Base-by-base conservation (phyloP, 352 stramenopile genomes). In the Peronospora destructor region DNA sequence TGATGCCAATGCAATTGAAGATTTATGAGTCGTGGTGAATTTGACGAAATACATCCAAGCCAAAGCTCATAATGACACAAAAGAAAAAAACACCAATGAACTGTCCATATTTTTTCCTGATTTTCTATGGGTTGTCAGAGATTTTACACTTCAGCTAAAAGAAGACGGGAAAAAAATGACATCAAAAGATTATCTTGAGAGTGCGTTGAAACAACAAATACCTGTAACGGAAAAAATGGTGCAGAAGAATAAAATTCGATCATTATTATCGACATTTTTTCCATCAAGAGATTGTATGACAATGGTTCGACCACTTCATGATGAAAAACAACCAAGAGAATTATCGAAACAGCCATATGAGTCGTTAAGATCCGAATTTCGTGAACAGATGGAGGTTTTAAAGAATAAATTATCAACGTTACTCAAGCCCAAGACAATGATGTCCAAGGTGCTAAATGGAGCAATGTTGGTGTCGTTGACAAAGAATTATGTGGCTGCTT, bases 21-120 rank as follows among this genome's bases (percentile, higher is more conserved):
- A 94, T 45, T 59, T 96, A n/a, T 94, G 85, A 50, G 77, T 95
- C 7, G 85, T 96, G 9, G 87, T 94, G 10, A 91, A 96, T 60
- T 55, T 96, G 25, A 85, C 85, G 40, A 94, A 95, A 57, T 70
- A 93, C 65, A 94, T 95, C 51, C 78, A 94, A 53, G 56, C 63
- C 13, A 73, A 71, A 38, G 65, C 72, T 14, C 57, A 56, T 14
- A 41, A 44, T 6, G 40, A 50, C 14, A 40, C 44, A 19, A 34
- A 13, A 1, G 43, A n/a, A 9, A 45, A 53, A 4, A 57, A 61
- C 23, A 52, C 51, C 23, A 68, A 33, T 34, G 74, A 83, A 14
- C 42, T 89, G 11, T 70, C 73, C 0, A 47, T 66, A 23, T 85
- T 87, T 50, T 87, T 87, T 23, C 81, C 81, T 0, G 51, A 71